A percentile compares a stretch with the other conserved stretches of the same genome.
phyloP scores from a whole-genome alignment of 805 yeast species.

The Yamadazyma laniorum region DNA sequence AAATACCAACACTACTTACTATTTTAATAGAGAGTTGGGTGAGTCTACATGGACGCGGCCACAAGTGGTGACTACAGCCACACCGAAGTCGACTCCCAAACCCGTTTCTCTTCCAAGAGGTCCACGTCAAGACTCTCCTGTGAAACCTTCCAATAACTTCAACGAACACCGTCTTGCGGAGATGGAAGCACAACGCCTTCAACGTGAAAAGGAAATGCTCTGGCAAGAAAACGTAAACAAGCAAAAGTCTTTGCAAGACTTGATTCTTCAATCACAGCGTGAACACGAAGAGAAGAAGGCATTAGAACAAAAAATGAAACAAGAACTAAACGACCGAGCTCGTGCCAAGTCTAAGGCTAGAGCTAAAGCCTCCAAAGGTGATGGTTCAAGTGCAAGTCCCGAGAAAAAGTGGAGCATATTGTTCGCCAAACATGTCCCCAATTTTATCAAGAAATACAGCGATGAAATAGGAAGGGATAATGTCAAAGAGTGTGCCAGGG shows the following conservation, averaged over 20 bases:
- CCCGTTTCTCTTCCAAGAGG: slow-evolving; percentile 4
- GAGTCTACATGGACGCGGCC: slow-evolving; percentile 65
- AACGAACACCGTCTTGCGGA: slow-evolving; percentile 25
- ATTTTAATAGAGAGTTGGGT: slow-evolving; percentile 49
- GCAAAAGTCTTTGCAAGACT: slow-evolving; percentile 34
- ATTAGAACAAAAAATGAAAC: slow-evolving; percentile 22
- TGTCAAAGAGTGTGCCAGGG: slow-evolving; percentile 75
- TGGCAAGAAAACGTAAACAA: slow-evolving; percentile 33
- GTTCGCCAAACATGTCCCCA: slow-evolving; percentile 79
- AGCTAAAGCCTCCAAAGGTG: slow-evolving; percentile 6
- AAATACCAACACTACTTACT: slow-evolving; percentile 46
- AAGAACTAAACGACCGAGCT: slow-evolving; percentile 21
- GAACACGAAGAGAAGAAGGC: slow-evolving; percentile 30
- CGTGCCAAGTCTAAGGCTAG: slow-evolving; percentile 15
- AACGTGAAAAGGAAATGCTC: slow-evolving; percentile 30
- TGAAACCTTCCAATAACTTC: slow-evolving; percentile 1
- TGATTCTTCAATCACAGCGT: slow-evolving; percentile 33
- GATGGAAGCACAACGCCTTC: slow-evolving; percentile 34
- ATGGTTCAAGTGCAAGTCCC: neutral
- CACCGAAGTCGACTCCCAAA: slow-evolving; percentile 1
- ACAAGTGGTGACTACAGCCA: slow-evolving; percentile 10
- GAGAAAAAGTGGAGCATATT: slow-evolving; percentile 42
- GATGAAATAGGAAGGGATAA: slow-evolving; percentile 67
- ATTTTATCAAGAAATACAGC: slow-evolving; percentile 65
- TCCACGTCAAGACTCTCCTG: neutral